Evolutionary conservation across 495 filamentous ascomycete species (phyloP), one percentile per base, ranked within the genome.

Genomic region (Penicillium taxi): DNA sequence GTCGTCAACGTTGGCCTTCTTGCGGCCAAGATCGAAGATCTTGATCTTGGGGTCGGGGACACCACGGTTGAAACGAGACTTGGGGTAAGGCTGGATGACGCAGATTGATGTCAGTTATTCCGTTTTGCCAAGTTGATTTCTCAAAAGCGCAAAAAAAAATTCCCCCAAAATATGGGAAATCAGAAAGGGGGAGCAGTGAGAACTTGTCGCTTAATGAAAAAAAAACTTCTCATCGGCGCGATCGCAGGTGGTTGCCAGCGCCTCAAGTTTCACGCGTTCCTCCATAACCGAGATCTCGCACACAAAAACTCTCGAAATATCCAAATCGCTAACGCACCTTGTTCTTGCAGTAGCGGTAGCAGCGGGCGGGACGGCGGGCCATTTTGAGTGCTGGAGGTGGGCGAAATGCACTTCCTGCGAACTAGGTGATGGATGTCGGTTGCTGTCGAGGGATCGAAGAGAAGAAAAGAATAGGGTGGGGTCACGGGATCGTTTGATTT

Each of bases 331-430:
- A 75, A 50, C 81, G 69, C 65, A 91, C 86, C 90, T 95, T 95
- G 82, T 96, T 96, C 86, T 96, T 96, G 86, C 91, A 98, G 81
- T 98, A 98, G 68, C 91, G 88, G 81, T 98, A 98, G 73, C 91
- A 98, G 73, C 93, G 79, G 53, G 91, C 91, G 55, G 91, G 91
- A 77, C 91, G 85, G 66, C 91, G 84, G 61, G 91, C 91, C 91
- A 98, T 98, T 70, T 79, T 84, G 80, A 80, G 69, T 71, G 73
- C 64, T 79, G 72, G 66, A 64, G 64, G 59, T 64, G 63, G 64
- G 65, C 62, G 59, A 55, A 66, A 55, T 73, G 66, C 65, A 64
- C 64, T 72, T 70, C 66, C 53, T 72, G 67, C 63, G 64, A 71
- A 70, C 64, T 51, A 45, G 48, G 50, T 54, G 48, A 48, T 45